A percentile compares a stretch with the other conserved stretches of the same genome.
These are phyloP conservation scores for barrel medic (Medicago truncatula) DNA, from an alignment of 306 rosid species.

Conservation along the genomic window MtrunA17r5.0-ANR NC_053046.1:9731501-9732000, in stretches of 20 bases:
- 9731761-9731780: too few species aligned
- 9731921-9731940: background rate
- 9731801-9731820: too few species aligned
- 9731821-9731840: too few species aligned
- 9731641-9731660: slow-evolving; percentile 74
- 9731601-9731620: slow-evolving; percentile 66
- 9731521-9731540: slow-evolving; percentile 94
- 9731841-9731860: too few species aligned
- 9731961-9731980: slow-evolving; percentile 12
- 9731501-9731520: slow-evolving; percentile 76
- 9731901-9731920: too few species aligned
- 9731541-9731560: slow-evolving; percentile 77
- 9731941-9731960: background rate
- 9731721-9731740: background rate
- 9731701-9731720: background rate
- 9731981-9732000: slow-evolving; percentile 89
- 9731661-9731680: slow-evolving; percentile 61
- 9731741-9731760: too few species aligned
- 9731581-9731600: slow-evolving; percentile 66
- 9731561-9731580: slow-evolving; percentile 49
- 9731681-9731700: slow-evolving; percentile 5
- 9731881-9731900: too few species aligned
- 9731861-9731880: too few species aligned
- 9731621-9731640: slow-evolving; percentile 67
- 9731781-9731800: too few species aligned